These are phyloP conservation scores for Suhomyces emberorum DNA, from an alignment of 805 yeast genomes.

Conservation along the genomic window DNA sequence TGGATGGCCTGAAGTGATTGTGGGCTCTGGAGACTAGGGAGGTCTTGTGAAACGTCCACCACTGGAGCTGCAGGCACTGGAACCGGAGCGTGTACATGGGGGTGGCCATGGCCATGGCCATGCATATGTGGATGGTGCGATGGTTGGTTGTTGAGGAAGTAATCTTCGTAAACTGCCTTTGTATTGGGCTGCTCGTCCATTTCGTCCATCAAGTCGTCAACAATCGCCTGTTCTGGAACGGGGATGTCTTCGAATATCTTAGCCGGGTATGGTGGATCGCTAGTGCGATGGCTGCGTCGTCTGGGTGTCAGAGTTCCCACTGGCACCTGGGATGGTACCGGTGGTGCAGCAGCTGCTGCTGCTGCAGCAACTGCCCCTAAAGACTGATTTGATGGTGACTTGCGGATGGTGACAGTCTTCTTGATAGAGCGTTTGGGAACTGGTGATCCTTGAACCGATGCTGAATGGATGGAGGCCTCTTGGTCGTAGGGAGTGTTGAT, in stretches of 20 bases:
- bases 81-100: too few species aligned
- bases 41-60: too few species aligned
- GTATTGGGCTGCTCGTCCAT: neutral
- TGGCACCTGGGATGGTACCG: too few species aligned
- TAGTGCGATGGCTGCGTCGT: slow-evolving; percentile 2
- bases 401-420: neutral
- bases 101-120: too few species aligned
- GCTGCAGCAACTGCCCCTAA: slow-evolving; percentile 1
- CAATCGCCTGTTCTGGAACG: neutral
- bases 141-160: slow-evolving; percentile 4
- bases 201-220: slow-evolving; percentile 2
- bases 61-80: too few species aligned
- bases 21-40: neutral
- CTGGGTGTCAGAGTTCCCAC: neutral
- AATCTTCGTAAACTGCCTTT: slow-evolving; percentile 5
- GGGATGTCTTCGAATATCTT: slow-evolving; percentile 3
- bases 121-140: too few species aligned
- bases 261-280: slow-evolving; percentile 6
- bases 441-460: neutral
- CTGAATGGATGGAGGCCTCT: neutral
- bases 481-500: neutral
- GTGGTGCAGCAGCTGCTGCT: too few species aligned
- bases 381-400: slow-evolving; percentile 4
- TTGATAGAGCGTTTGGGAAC: neutral
- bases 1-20: neutral